A percentile compares a stretch with the other conserved stretches of the same genome.
Evolutionary conservation across 257 asterid species (phyloP).

Genomic region (Scutellaria galericulata): DNA sequence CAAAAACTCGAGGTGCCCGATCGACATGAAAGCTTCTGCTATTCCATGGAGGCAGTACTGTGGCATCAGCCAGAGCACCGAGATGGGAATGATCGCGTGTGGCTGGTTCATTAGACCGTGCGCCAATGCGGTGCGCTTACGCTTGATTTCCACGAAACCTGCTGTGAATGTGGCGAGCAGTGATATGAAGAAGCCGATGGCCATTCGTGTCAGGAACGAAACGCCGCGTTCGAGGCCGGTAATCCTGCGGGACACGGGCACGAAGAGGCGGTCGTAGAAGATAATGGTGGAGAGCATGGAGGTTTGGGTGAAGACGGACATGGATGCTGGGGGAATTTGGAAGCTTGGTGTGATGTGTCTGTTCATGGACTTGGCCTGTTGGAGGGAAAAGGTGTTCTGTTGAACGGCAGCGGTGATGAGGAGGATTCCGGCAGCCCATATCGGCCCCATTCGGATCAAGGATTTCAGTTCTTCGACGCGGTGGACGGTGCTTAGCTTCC

Average conservation of each 20-base stretch:
- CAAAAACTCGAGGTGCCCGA: conserved; percentile 79
- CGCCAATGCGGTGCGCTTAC: conserved; percentile 54
- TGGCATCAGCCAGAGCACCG: conserved; percentile 74
- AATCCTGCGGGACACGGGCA: conserved; percentile 59
- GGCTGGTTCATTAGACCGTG: conserved; percentile 55
- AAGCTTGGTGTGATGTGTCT: conserved; percentile 60
- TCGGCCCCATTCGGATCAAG: conserved; percentile 81
- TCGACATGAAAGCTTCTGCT: conserved; percentile 85
- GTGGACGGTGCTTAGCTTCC: conserved; percentile 79
- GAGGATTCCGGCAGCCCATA: conserved; percentile 89
- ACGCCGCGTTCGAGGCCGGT: conserved; percentile 83
- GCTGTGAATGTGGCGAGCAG: conserved; percentile 71
- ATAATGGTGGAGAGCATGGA: conserved; percentile 69
- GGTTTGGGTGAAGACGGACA: conserved; percentile 68
- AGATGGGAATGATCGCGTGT: conserved; percentile 51
- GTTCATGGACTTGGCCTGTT: conserved; percentile 87
- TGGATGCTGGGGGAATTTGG: conserved; percentile 81
- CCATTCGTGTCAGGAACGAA: conserved; percentile 77
- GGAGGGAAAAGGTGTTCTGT: conserved; percentile 76
- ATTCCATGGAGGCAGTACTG: conserved; percentile 74
- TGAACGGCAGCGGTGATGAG: conserved; percentile 76
- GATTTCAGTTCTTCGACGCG: conserved; percentile 87
- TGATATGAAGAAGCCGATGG: conserved; percentile 65
- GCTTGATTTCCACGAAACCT: conserved; percentile 67
- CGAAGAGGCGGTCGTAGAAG: conserved; percentile 69